These are phyloP conservation scores for Leucoagaricus sp. DNA, from an alignment of 1,284 basidiomycete species.

Conservation along the genomic window DNA sequence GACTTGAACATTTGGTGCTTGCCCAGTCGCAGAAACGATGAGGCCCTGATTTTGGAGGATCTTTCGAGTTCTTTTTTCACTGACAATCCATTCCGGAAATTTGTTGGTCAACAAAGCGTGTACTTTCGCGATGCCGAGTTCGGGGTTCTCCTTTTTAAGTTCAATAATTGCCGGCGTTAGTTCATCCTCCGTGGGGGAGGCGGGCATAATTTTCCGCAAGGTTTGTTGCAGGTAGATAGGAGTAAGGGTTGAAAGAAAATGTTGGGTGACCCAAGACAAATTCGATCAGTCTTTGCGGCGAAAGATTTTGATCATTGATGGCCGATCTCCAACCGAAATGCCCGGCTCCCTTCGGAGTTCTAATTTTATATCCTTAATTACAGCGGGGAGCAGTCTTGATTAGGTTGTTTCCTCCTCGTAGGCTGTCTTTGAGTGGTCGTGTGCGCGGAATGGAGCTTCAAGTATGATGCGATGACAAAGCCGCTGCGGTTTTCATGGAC, in stretches of 20 bases:
- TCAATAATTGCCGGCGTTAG: conserved; percentile 41
- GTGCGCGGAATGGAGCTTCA: too few relatives aligned
- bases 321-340: too few relatives aligned
- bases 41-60: conserved; percentile 63
- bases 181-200: conserved; percentile 40
- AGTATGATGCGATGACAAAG: too few relatives aligned
- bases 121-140: conserved; percentile 71
- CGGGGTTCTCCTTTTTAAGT: conserved; percentile 54
- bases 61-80: conserved; percentile 80
- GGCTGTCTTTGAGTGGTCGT: too few relatives aligned
- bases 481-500: too few relatives aligned
- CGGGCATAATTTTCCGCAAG: conserved; percentile 17
- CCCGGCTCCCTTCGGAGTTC: too few relatives aligned
- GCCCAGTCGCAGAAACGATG: conserved; percentile 27
- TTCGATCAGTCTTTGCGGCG: not conserved
- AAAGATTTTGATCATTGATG: not conserved
- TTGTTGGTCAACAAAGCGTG: conserved; percentile 60
- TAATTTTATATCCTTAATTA: too few relatives aligned
- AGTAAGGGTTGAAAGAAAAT: not conserved
- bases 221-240: too few relatives aligned
- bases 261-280: too few relatives aligned
- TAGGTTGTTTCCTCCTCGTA: too few relatives aligned
- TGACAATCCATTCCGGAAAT: conserved; percentile 72
- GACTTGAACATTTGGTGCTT: conserved; percentile 22
- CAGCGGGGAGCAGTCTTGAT: too few relatives aligned